Evolutionary conservation across 805 yeast species (phyloP), one percentile per base, ranked within the genome.

Genomic region (Blastobotrys terrestris): DNA sequence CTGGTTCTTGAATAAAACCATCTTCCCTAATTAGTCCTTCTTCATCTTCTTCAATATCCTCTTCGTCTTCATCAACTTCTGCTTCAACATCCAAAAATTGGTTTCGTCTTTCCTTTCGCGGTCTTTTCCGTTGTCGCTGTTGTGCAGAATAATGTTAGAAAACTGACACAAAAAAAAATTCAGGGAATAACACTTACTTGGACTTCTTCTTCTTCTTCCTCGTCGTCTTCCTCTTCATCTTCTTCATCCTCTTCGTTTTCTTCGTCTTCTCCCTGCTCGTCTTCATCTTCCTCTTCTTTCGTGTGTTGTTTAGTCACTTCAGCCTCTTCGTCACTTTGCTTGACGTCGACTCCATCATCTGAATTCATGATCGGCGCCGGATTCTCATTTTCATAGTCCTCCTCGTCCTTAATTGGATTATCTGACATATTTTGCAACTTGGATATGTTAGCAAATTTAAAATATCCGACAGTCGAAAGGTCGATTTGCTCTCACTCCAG

Each of bases 51-150:
- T 89, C 92, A 31, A 83, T 81, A 44, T 86, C 95, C 59, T 92
- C 98, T 52, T 94, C 98, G 60, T 94, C 98, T 56, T 92, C 98
- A 68, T 92, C 96, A 53, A 94, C 99, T 69, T 92, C 98, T 55
- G 97, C 99, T 75, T 94, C 98, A 51, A 94, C 95, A 87, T 94
- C 99, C 71, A 94, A 77, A 69, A 90, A 94, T 75, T 86, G 91
- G 69, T 92, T 92, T 55, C 87, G 76, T 47, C 63, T 71, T 67
- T 66, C 77, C 67, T 68, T 73, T 68, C 66, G 72, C 59, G 63
- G 74, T 67, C 60, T 61, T 43, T 68, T 55, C 8, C 66, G 58
- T 11, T 35, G 59, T 53, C 58, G 54, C 31, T 15, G 39, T 31
- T 18, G 19, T 26, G 13, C 46, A n/a, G n/a, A n/a, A n/a, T n/a